These are phyloP conservation scores for Elymus sibiricus DNA, from an alignment of 176 grass and related monocot species.

Conservation along the genomic window DNA sequence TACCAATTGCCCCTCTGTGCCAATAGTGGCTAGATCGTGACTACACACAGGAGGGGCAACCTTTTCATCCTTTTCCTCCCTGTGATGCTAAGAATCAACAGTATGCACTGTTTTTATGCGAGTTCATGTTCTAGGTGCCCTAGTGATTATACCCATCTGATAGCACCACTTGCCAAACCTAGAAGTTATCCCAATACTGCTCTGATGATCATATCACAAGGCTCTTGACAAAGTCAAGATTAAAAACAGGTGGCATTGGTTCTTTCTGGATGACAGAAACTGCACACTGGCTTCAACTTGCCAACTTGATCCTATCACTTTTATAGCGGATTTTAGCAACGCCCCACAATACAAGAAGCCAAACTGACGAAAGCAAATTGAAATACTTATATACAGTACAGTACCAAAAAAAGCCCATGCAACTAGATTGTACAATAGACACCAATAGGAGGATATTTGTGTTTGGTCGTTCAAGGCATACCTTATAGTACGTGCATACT, in stretches of 20 bases:
- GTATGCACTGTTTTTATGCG: neutral
- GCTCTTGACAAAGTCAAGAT: conserved; percentile 28
- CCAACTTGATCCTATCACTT: neutral
- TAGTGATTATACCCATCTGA: conserved; percentile 22
- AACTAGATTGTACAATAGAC: neutral
- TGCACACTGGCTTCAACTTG: conserved; percentile 18
- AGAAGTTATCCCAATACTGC: conserved; percentile 24
- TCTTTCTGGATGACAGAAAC: conserved; percentile 27
- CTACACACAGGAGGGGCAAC: neutral
- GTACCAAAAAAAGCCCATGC: conserved; percentile 8
- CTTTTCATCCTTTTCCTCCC: conserved; percentile 7
- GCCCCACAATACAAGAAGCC: neutral
- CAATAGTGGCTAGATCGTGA: conserved; percentile 23
- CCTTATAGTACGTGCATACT: neutral
- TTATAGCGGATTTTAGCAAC: neutral
- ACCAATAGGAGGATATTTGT: neutral
- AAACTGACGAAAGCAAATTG: conserved; percentile 4
- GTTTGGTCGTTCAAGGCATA: neutral
- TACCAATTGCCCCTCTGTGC: conserved; percentile 17
- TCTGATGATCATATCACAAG: conserved; percentile 18
- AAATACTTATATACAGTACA: neutral
- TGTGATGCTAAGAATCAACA: conserved; percentile 20
- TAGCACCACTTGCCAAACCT: conserved; percentile 48
- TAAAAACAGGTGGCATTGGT: conserved; percentile 20
- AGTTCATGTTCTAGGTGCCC: conserved; percentile 14